phyloP scores from a whole-genome alignment of 179 eudicot genomes.

The Heliamphora pulchella region DNA sequence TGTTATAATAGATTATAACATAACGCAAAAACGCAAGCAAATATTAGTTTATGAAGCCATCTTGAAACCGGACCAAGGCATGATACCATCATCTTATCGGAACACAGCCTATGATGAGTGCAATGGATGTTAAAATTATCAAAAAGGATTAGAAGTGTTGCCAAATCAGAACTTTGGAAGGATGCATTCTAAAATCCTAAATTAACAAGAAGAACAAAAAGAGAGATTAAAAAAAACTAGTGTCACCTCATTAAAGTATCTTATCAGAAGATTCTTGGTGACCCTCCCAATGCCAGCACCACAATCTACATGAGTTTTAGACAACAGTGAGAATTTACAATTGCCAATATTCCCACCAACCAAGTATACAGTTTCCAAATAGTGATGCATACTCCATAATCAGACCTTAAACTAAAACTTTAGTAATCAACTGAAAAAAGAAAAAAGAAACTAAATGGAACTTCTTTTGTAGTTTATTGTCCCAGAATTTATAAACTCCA shows the following conservation, averaged over 20 bases:
- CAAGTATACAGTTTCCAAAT: conserved; percentile 4
- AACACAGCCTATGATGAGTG: neutral
- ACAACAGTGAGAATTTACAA: conserved; percentile 9
- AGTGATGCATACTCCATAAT: neutral
- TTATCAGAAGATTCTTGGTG: conserved; percentile 82
- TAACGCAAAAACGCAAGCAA: neutral
- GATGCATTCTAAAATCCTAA: neutral
- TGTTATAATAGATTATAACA: neutral
- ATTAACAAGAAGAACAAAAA: neutral
- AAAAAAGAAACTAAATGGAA: neutral
- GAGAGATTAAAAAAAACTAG: neutral
- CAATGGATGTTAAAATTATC: neutral
- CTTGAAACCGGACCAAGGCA: neutral
- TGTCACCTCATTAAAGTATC: conserved; percentile 80
- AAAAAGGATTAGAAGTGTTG: neutral
- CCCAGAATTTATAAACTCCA: neutral
- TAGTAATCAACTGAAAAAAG: neutral
- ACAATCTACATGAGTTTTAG: conserved; percentile 61
- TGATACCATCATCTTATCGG: neutral
- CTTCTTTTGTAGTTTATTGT: neutral
- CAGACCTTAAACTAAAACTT: neutral
- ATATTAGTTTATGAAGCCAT: neutral
- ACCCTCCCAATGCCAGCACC: conserved; percentile 96
- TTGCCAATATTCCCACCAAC: neutral
- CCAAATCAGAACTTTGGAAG: neutral